Conservation (phyloP, 345 rosid genomes). For the Syzygium oleosum region DNA sequence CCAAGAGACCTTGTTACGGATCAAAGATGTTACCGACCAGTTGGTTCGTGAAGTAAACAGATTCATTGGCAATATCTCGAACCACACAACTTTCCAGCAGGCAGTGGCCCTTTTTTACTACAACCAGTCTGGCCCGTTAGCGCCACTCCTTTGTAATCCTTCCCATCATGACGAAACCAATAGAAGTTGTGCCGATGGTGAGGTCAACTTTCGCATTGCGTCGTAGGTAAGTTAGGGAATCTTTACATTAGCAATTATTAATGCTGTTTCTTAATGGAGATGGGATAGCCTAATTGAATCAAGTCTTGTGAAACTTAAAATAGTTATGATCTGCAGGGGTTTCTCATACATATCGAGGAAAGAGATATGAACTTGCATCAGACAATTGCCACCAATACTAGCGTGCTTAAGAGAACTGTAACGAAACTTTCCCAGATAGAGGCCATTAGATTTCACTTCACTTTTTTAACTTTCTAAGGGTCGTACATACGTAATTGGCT, state of each 20-base stretch:
- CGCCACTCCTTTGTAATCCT: conserved; percentile 53
- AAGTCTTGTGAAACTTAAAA: neutral
- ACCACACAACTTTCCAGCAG: conserved; percentile 30
- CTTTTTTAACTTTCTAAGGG: neutral
- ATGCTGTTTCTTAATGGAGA: neutral
- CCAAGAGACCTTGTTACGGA: conserved; percentile 30
- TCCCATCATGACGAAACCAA: conserved; percentile 18
- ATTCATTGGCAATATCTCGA: conserved; percentile 32
- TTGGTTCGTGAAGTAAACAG: conserved; percentile 29
- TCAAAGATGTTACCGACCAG: conserved; percentile 27
- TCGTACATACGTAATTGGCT: no score
- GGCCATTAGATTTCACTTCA: neutral
- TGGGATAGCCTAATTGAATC: no score
- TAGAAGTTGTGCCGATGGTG: conserved; percentile 24
- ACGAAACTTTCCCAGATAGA: neutral
- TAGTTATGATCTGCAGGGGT: neutral
- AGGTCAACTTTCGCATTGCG: conserved; percentile 42
- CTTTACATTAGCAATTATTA: neutral
- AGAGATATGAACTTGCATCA: no score
- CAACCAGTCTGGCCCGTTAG: conserved; percentile 52
- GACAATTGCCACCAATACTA: no score
- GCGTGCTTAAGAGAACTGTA: no score
- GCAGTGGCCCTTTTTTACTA: conserved; percentile 22
- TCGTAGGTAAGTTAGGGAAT: conserved; percentile 21
- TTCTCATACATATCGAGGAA: no score